phyloP scores from a whole-genome alignment of 306 rosid species.

The Sesbania bispinosa region DNA sequence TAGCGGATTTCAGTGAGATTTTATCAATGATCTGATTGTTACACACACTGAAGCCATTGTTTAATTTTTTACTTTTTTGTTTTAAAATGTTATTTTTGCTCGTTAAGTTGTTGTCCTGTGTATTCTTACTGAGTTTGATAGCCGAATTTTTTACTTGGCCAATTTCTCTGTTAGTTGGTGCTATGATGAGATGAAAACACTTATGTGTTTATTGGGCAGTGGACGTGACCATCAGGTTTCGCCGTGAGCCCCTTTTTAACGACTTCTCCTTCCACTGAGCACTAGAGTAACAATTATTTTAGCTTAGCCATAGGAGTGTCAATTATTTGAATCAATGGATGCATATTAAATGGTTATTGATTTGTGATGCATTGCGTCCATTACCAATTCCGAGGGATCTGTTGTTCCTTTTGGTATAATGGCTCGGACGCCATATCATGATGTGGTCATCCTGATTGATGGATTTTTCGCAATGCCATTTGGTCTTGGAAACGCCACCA shows the following conservation, averaged over 20 bases:
- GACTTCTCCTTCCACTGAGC: conserved; percentile 99
- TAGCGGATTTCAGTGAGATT: conserved; percentile 98
- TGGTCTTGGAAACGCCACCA: conserved; percentile 86
- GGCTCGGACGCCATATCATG: conserved; percentile 75
- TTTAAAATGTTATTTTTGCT: too few relatives aligned
- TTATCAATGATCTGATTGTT: conserved; percentile 85
- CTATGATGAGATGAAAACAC: conserved; percentile 80
- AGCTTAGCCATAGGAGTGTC: too few relatives aligned
- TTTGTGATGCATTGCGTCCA: conserved; percentile 39
- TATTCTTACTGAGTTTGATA: too few relatives aligned
- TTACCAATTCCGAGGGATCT: conserved; percentile 78
- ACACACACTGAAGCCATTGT: conserved; percentile 85
- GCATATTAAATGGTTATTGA: too few relatives aligned
- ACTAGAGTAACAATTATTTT: neutral
- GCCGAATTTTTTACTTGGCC: neutral
- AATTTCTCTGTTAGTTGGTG: conserved; percentile 14
- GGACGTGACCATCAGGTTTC: conserved; percentile 47
- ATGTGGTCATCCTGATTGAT: conserved; percentile 84
- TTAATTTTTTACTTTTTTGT: neutral
- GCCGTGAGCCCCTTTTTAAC: conserved; percentile 76
- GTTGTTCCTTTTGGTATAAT: conserved; percentile 65
- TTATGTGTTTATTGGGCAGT: conserved; percentile 72
- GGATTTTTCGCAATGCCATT: conserved; percentile 53
- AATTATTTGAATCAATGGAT: neutral
- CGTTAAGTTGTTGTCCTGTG: too few relatives aligned